Evolutionary conservation across 108 stramenopile genomes (phyloP), one percentile per base, ranked within the genome.

Genomic region (Fistulifera solaris): DNA sequence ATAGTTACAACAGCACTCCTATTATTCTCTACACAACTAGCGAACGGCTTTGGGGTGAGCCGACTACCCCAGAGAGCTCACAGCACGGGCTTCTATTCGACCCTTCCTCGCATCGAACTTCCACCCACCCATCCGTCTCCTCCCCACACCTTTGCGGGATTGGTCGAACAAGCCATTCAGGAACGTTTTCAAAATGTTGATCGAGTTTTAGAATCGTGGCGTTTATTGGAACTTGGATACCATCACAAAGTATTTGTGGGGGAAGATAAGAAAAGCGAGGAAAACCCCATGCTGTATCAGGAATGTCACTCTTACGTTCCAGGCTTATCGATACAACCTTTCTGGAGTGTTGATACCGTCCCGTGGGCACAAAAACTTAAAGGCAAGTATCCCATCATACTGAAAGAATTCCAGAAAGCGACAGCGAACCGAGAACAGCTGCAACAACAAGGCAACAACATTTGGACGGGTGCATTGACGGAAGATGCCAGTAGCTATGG

Each of bases 391-490:
- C 11, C 35, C 0, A 68, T 59, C 5, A 91, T 95, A 40, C 62
- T 72, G 23, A 60, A 95, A 47, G 94, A 95, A 67, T 91, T 95
- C 47, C 19, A 51, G 1, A 83, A 83, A 44, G 63, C 41, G 40
- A 59, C 74, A 18, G 51, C 62, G 38, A 69, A 67, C 56, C 70
- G 66, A 59, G 69, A 73, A 0, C 61, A 66, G 50, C 67, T 89
- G 13, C 14, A 61, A 35, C 15, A 57, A 44, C 74, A 66, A 42
- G 93, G 89, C 27, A 94, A 89, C 62, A 90, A 92, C 61, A 58
- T 93, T 21, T 93, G 94, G 89, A 79, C 81, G 19, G 74, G 80
- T 7, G 85, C 89, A 40, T 62, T 83, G 49, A 87, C 86, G 0
- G 73, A 80, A 18, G 83, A 89, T 64, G 83, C 87, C 40, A 62